Percentiles rank a stretch among this genome's conserved stretches.
Evolutionary conservation across 495 filamentous ascomycete genomes (phyloP).

Genomic region (Cudoniella acicularis): DNA sequence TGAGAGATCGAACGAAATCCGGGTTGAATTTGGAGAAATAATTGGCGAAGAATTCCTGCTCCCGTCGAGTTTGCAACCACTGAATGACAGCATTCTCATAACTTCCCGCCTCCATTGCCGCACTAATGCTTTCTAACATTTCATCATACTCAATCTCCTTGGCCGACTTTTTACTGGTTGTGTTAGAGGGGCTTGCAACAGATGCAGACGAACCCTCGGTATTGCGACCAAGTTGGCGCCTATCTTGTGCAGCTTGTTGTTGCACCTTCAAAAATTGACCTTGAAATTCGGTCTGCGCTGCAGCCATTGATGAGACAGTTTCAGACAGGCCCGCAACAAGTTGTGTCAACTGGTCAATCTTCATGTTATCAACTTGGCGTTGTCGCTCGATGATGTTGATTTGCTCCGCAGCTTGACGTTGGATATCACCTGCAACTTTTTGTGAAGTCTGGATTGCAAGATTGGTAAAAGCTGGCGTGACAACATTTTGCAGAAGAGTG

Average conservation of each 20-base stretch:
- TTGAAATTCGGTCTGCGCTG: slow-evolving; percentile 60
- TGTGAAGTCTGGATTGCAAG: slow-evolving; percentile 54
- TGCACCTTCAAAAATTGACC: slow-evolving; percentile 55
- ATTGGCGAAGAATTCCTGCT: slow-evolving; percentile 73
- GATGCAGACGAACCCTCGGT: slow-evolving; percentile 27
- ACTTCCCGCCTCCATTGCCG: slow-evolving; percentile 57
- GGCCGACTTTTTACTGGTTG: slow-evolving; percentile 34
- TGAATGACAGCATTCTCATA: slow-evolving; percentile 65
- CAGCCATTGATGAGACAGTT: slow-evolving; percentile 67
- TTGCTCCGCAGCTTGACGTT: slow-evolving; percentile 59
- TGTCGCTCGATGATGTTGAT: slow-evolving; percentile 64
- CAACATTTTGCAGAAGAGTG: slow-evolving; percentile 52
- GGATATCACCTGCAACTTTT: slow-evolving; percentile 60
- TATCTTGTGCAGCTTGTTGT: slow-evolving; percentile 33
- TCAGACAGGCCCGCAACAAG: slow-evolving; percentile 68
- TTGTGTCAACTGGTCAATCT: slow-evolving; percentile 78
- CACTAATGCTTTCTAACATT: slow-evolving; percentile 61
- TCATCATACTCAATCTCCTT: slow-evolving; percentile 57
- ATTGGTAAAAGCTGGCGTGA: slow-evolving; percentile 61
- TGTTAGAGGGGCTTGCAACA: slow-evolving; percentile 28
- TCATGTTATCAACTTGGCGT: slow-evolving; percentile 64
- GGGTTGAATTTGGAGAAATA: slow-evolving; percentile 75
- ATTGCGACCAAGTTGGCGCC: slow-evolving; percentile 9
- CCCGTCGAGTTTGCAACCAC: slow-evolving; percentile 79
- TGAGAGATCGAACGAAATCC: slow-evolving; percentile 63